phyloP scores from a whole-genome alignment of 495 filamentous ascomycete genomes.

The Aspergillus funiculosus region DNA sequence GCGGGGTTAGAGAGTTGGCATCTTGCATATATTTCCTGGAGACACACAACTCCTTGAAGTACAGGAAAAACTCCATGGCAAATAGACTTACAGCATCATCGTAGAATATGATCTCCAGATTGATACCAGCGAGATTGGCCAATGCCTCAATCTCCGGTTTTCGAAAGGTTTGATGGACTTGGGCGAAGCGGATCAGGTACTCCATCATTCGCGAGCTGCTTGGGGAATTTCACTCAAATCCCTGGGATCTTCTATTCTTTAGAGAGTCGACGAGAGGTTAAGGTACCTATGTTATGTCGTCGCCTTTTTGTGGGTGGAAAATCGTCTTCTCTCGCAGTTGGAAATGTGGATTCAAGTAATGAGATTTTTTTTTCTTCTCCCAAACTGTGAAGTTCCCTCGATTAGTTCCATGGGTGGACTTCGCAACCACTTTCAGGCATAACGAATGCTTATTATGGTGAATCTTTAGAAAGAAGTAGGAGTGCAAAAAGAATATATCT shows the following conservation, averaged over 20 bases:
- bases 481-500: no score
- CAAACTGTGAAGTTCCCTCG: no score
- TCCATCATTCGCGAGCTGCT: slow-evolving; percentile 45
- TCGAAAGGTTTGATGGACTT: slow-evolving; percentile 85
- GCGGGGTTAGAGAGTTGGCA: not conserved
- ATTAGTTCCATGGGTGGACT: no score
- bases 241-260: not conserved
- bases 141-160: slow-evolving; percentile 79
- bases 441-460: no score
- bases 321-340: not conserved
- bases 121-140: slow-evolving; percentile 59
- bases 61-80: slow-evolving; percentile 1
- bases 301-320: no score
- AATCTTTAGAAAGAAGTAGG: not conserved
- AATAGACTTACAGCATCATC: slow-evolving; percentile 56
- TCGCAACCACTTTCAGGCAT: no score
- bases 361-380: slow-evolving; percentile 4
- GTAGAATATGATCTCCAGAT: slow-evolving; percentile 68
- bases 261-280: not conserved
- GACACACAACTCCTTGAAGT: not conserved
- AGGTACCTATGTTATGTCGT: not conserved
- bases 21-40: no score
- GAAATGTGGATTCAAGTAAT: not conserved
- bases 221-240: not conserved
- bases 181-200: slow-evolving; percentile 85